These are phyloP conservation scores for Abrus pulchellus DNA, from an alignment of 306 rosid species.

Conservation along the genomic window DNA sequence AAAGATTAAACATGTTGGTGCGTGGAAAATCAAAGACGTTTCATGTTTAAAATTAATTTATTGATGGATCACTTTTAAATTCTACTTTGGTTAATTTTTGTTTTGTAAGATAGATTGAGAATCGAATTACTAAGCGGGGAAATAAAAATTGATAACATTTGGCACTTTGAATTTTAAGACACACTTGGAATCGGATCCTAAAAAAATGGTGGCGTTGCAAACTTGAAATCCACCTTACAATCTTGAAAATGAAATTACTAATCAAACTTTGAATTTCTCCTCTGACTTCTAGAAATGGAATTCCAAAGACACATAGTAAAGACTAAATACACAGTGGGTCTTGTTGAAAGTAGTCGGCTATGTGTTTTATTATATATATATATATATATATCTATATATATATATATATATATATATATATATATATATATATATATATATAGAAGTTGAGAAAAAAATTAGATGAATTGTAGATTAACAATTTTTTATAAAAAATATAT, in stretches of 20 bases:
- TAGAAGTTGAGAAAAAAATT: too few relatives aligned
- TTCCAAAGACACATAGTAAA: not conserved
- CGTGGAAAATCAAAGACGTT: too few relatives aligned
- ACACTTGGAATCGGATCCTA: not conserved
- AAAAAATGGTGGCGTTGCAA: not conserved
- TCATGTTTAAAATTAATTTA: not conserved
- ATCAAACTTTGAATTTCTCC: not conserved
- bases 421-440: too few relatives aligned
- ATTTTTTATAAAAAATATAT: too few relatives aligned
- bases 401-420: too few relatives aligned
- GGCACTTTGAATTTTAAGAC: not conserved
- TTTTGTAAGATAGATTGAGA: not conserved
- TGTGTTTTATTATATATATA: too few relatives aligned
- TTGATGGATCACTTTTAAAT: not conserved
- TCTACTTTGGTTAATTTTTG: not conserved
- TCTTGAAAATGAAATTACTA: not conserved
- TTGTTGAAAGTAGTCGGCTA: too few relatives aligned
- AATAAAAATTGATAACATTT: not conserved
- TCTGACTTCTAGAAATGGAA: not conserved
- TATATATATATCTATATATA: too few relatives aligned
- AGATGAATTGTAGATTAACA: too few relatives aligned
- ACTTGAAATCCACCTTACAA: conserved; percentile 5
- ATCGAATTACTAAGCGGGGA: not conserved
- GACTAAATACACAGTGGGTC: too few relatives aligned
- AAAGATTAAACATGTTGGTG: too few relatives aligned